These are phyloP conservation scores for Closterium sp. DNA, from an alignment of 139 green algal species.

Conservation along the genomic window DNA sequence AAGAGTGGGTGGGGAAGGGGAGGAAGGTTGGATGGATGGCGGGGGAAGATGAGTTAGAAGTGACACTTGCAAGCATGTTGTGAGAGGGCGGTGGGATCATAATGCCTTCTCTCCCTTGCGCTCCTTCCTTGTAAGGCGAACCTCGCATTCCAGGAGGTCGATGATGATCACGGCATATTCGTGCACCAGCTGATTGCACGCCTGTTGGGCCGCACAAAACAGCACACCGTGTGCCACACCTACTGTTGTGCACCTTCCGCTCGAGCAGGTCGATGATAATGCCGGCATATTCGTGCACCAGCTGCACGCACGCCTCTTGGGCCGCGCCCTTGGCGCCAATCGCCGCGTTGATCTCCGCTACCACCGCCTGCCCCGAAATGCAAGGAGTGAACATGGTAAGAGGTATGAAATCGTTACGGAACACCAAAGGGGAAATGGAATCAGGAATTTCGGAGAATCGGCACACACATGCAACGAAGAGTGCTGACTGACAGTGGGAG, in stretches of 20 bases:
- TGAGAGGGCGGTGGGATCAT: too few species aligned
- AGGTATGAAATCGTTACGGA: too few species aligned
- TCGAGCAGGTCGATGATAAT: conserved; percentile 52
- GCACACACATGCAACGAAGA: too few species aligned
- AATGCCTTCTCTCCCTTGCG: too few species aligned
- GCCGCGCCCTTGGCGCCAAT: conserved; percentile 41
- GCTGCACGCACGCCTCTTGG: conserved; percentile 41
- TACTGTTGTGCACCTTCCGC: conserved; percentile 6
- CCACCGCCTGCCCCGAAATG: conserved; percentile 55
- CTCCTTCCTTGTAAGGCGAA: too few species aligned
- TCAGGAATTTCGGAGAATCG: too few species aligned
- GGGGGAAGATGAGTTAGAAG: not conserved
- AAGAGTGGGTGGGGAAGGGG: too few species aligned
- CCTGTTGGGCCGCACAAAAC: too few species aligned
- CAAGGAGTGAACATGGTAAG: too few species aligned
- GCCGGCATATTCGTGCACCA: conserved; percentile 63
- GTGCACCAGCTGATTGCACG: conserved; percentile 60
- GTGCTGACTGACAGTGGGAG: too few species aligned
- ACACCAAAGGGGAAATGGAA: too few species aligned
- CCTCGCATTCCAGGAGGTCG: conserved; percentile 17
- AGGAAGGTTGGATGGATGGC: not conserved
- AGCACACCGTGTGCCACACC: too few species aligned
- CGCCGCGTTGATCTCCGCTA: conserved; percentile 58
- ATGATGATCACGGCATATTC: conserved; percentile 55
- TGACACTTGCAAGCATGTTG: not conserved